Base-by-base conservation (phyloP, 495 filamentous ascomycete species). In the Platismatia glauca region DNA sequence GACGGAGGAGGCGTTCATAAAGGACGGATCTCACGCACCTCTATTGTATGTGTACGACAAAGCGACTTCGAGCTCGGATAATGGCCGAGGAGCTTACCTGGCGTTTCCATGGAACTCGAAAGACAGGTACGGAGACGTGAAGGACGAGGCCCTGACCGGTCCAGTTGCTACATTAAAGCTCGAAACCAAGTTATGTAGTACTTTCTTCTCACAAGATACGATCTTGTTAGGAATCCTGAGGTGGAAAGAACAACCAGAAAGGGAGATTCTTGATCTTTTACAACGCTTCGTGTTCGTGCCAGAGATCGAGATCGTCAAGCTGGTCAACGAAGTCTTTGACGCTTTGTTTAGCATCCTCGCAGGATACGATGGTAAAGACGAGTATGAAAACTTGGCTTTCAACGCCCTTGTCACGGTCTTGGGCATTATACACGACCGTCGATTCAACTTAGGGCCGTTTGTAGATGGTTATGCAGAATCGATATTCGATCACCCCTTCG, bases 281-380 rank as follows among this genome's bases (percentile, higher is more conserved):
- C 87, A 89, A 71, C 84, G 89, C 63, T 80, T 97, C 43, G 84
- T 89, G 12, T 99, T 97, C 68, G 94, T 99, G 13, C 87, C 94
- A 0, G 94, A 99, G 71, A 96, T 97, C 57, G 94, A 99, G 74
- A 89, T 97, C 33, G 94, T 97, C 62, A 99, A 97, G 74, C 81
- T 96, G 57, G 76, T 97, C 12, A 84, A 82, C 63, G 88, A 95
- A 69, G 92, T 99, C 18, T 87, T 99, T 67, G 90, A 96, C 71
- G 85, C 91, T 12, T 81, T 97, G 16, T 99, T 99, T 69, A 86
- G 89, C 12, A 91, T 97, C 41, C 73, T 97, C 34, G 86, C 94
- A 15, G 90, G 95, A 66, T 85, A 96, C 70, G 82, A 90, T 15
- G 90, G 90, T 6, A 89, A 91, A 60, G 89, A 95, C 61, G 91